Base-by-base conservation (phyloP, 116 monocot genomes). In the Papilionanthe hybrid region DNA sequence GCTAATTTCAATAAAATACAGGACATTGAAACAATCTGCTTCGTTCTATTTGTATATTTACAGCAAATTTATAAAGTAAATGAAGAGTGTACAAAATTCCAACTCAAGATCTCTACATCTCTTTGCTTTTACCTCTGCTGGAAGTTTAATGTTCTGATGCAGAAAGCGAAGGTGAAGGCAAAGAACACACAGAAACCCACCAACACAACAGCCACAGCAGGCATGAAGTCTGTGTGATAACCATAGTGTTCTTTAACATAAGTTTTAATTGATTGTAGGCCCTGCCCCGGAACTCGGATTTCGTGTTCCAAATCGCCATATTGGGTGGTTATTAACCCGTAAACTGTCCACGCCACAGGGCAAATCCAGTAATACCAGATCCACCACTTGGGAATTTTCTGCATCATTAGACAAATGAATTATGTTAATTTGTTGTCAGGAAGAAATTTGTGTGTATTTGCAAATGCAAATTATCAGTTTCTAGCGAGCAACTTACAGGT, bases 361-460 rank as follows among this genome's bases (percentile, higher is more conserved):
- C 89, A 89, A 72, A 89, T 84, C 89, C 89, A 89, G 65, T 89
- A 89, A 77, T 89, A 89, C 89, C 89, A 89, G 49, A 84, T 63
- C 86, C 89, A 89, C 84, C 86, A 83, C 23, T 72, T 69, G 37
- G 89, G 89, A 69, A 89, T 86, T 80, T 29, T 89, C 89, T 89
- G 86, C 79, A 73, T 17, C 42, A 73, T 73, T 19, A 10, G 73
- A 20, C 29, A 71, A 18, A 73, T 73, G 42, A 19, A 44, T 17
- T 43, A 37, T 71, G 15, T 71, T 28, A 71, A 71, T 37, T 13
- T 29, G 17, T 41, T 71, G 25, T 7, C 25, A 53, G 53, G 17
- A 53, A 17, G 50, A 49, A 49, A 49, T 13, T 49, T 9, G 9
- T 3, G 5, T 4, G 25, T 60, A 8, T 63, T 22, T 22, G 23